Evolutionary conservation across 169 alveolate genomes (phyloP).

Genomic region (Eimeria maxima): DNA sequence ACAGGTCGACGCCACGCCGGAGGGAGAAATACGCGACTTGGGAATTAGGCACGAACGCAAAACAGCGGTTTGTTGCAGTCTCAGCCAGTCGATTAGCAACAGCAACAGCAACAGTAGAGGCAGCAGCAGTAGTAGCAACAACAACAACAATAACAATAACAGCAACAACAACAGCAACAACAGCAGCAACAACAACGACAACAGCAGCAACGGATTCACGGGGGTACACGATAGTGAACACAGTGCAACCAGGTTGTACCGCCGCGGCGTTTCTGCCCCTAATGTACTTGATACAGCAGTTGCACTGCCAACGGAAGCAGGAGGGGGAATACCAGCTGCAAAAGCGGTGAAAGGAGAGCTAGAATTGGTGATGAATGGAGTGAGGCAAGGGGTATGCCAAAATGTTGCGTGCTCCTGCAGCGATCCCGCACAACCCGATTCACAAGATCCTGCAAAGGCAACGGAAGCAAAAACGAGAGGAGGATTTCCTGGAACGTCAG

Average conservation of each 20-base stretch:
- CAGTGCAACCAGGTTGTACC: neutral
- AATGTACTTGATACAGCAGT: neutral
- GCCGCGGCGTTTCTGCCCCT: slow-evolving; percentile 46
- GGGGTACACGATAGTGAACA: too few relatives aligned
- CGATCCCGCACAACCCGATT: neutral
- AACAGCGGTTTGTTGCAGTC: neutral
- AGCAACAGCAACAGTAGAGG: slow-evolving; percentile 16
- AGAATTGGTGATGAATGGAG: neutral
- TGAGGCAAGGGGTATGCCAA: neutral
- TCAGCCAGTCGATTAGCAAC: neutral
- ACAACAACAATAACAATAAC: neutral
- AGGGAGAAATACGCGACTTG: neutral
- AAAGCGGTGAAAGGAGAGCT: neutral
- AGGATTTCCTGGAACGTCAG: neutral
- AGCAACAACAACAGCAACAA: neutral
- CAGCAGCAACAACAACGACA: neutral
- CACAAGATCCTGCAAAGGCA: neutral
- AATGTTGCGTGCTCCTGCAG: neutral
- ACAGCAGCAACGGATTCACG: neutral
- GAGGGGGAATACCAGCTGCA: neutral
- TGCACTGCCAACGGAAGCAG: slow-evolving; percentile 32
- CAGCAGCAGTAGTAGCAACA: slow-evolving; percentile 13
- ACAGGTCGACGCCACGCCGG: neutral
- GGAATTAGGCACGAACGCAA: neutral
- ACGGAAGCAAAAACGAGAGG: neutral